These are phyloP conservation scores for Dendrocalamus sinicus DNA, from an alignment of 176 grass and related monocot species.

Conservation along the genomic window DNA sequence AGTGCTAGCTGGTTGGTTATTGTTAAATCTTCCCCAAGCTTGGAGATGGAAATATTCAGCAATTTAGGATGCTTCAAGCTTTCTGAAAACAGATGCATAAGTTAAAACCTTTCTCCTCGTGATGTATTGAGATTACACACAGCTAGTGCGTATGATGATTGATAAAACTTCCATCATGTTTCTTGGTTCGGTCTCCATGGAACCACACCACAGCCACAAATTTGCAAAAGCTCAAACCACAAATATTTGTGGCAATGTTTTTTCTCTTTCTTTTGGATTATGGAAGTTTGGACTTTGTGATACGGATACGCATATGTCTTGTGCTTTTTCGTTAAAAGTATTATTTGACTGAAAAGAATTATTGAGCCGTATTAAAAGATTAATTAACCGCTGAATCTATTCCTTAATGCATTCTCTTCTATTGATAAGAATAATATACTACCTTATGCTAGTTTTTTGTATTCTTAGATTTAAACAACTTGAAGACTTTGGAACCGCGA, in stretches of 20 bases:
- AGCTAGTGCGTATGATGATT: not conserved
- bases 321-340: no score
- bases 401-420: no score
- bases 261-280: not conserved
- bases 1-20: not conserved
- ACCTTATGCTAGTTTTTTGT: no score
- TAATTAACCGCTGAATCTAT: no score
- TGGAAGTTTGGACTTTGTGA: not conserved
- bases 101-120: not conserved
- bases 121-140: not conserved
- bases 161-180: not conserved
- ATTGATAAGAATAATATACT: no score
- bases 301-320: no score
- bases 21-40: not conserved
- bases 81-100: not conserved
- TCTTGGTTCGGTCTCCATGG: conserved; percentile 3
- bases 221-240: not conserved
- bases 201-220: conserved; percentile 18
- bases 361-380: no score
- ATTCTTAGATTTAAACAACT: no score
- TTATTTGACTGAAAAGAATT: no score
- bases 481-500: no score
- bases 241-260: not conserved
- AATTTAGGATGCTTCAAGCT: conserved; percentile 17
- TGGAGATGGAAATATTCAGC: conserved; percentile 10